Conservation (phyloP, 371 early-diverging fungal species). For the Dichotomocladium elegans region DNA sequence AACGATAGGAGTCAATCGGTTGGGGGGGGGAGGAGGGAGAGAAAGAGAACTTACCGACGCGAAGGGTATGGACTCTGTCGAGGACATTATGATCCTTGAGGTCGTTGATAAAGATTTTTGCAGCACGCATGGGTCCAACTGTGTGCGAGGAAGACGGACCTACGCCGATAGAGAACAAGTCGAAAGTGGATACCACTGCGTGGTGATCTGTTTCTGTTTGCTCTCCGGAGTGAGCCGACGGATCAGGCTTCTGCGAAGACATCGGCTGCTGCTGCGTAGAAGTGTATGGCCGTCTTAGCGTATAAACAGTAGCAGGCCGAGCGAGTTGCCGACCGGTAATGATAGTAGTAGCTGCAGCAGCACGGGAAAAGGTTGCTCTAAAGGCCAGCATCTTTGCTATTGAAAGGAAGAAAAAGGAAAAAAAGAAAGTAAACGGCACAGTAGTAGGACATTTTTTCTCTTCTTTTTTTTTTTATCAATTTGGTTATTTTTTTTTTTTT, state of each 20-base stretch:
- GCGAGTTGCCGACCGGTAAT: not conserved
- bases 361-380: not conserved
- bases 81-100: slow-evolving; percentile 71
- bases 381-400: not conserved
- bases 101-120: slow-evolving; percentile 89
- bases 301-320: not conserved
- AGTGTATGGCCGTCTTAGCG: not conserved
- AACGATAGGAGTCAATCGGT: too few relatives aligned
- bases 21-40: not conserved
- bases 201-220: slow-evolving; percentile 46
- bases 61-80: slow-evolving; percentile 62
- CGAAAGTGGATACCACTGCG: slow-evolving; percentile 93
- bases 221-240: not conserved
- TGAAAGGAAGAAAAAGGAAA: not conserved
- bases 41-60: slow-evolving; percentile 51
- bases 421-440: not conserved
- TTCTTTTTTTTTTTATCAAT: too few relatives aligned
- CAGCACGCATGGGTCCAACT: slow-evolving; percentile 96
- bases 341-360: not conserved
- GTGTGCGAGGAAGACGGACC: slow-evolving; percentile 92
- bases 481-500: slow-evolving; percentile 4
- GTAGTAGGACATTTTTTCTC: too few relatives aligned
- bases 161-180: slow-evolving; percentile 93
- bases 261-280: slow-evolving; percentile 1
- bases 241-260: not conserved